Evolutionary conservation across 2,329 filamentous ascomycete species (phyloP).

Genomic region (Fusarium dlaminii): DNA sequence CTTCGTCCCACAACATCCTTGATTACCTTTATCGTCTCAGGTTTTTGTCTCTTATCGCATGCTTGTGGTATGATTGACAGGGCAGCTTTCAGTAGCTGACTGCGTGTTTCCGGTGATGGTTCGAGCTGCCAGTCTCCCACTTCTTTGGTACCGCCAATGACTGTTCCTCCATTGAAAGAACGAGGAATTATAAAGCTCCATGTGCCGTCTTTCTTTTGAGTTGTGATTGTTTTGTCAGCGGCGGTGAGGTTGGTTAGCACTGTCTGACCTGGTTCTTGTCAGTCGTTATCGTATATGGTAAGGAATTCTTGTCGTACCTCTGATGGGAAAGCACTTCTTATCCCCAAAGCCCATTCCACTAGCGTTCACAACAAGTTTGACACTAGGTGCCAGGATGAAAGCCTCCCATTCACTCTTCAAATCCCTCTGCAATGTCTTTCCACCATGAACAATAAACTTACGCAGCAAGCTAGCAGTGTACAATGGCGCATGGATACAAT

Average conservation of each 20-base stretch:
- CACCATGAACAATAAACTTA: constrained; percentile 45
- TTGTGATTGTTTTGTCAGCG: constrained; percentile 59
- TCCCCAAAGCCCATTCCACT: constrained; percentile 49
- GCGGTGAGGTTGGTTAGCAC: constrained; percentile 50
- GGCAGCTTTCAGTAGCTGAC: constrained; percentile 35
- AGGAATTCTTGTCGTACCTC: constrained; percentile 31
- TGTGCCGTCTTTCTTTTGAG: constrained; percentile 69
- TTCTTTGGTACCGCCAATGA: constrained; percentile 74
- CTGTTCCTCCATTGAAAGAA: constrained; percentile 68
- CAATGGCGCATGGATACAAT: constrained; percentile 64
- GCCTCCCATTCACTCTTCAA: constrained; percentile 47
- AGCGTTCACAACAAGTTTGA: constrained; percentile 46
- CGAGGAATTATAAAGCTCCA: constrained; percentile 73
- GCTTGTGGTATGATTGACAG: constrained; percentile 23
- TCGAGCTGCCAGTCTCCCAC: constrained; percentile 63
- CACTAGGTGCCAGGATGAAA: constrained; percentile 35
- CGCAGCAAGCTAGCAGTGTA: constrained; percentile 55
- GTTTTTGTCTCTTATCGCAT: not conserved
- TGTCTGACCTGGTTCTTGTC: constrained; percentile 44
- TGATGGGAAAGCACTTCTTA: constrained; percentile 45
- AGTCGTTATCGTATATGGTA: fast-evolving
- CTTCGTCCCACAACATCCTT: constrained; percentile 58
- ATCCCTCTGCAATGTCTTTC: constrained; percentile 41
- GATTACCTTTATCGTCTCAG: constrained; percentile 44
- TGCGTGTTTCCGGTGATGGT: constrained; percentile 58